These are phyloP conservation scores for Diaporthe nobilis DNA, from an alignment of 2,329 filamentous ascomycete genomes.

Conservation along the genomic window DNA sequence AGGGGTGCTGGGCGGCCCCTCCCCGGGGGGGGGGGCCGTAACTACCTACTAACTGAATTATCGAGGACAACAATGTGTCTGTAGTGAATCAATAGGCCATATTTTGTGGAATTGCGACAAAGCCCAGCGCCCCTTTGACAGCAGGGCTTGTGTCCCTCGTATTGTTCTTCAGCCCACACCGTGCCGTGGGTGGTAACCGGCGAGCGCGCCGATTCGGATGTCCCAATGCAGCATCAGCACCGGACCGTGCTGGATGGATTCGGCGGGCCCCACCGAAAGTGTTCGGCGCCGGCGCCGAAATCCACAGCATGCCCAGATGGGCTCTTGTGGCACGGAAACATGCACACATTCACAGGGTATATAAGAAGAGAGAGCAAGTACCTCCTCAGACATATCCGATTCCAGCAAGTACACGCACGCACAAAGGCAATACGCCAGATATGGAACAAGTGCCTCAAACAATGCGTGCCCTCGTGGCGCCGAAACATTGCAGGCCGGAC, in stretches of 20 bases:
- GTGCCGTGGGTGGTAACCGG: background rate
- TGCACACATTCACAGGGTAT: background rate
- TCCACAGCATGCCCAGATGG: background rate
- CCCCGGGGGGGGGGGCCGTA: background rate
- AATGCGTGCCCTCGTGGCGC: constrained; percentile 58
- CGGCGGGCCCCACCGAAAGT: constrained; percentile 28
- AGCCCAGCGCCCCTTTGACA: background rate
- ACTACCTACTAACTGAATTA: background rate
- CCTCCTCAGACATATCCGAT: too few species aligned
- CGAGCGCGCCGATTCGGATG: background rate
- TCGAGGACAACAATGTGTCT: background rate
- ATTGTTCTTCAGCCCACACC: background rate
- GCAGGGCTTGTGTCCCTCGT: background rate
- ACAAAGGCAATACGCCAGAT: background rate
- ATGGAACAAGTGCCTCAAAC: constrained; percentile 30
- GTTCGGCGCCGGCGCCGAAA: constrained; percentile 35
- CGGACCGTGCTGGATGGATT: background rate
- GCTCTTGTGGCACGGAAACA: background rate
- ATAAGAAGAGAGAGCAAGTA: background rate
- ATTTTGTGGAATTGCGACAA: background rate
- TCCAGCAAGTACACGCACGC: too few species aligned
- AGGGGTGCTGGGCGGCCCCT: background rate
- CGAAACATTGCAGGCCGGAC: constrained; percentile 54
- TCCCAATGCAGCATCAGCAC: background rate
- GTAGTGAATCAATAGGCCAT: background rate